These are phyloP conservation scores for Remersonia thermophila DNA, from an alignment of 2,329 filamentous ascomycete species.

Conservation along the genomic window DNA sequence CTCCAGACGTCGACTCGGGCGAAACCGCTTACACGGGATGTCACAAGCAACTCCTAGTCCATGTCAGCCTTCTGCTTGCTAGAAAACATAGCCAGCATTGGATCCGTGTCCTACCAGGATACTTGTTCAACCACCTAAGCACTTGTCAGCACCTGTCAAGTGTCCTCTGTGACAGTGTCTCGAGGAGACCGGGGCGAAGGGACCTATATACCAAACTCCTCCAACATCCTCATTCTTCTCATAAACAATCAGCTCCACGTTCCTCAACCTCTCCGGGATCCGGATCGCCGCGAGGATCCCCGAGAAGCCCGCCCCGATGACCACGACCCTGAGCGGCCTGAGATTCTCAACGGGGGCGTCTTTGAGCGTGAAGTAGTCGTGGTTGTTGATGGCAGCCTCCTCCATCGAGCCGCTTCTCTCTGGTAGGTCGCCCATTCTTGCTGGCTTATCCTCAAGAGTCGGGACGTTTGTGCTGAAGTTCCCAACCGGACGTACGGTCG, in stretches of 20 bases:
- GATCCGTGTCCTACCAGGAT: slow-evolving; percentile 18
- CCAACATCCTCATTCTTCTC: slow-evolving; percentile 25
- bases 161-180: too few species aligned
- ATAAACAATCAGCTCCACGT: slow-evolving; percentile 24
- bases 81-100: background rate
- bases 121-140: slow-evolving; percentile 23
- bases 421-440: too few species aligned
- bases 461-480: too few species aligned
- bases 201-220: slow-evolving; percentile 22
- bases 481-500: too few species aligned
- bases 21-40: slow-evolving; percentile 23
- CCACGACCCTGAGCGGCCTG: slow-evolving; percentile 22
- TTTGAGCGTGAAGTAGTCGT: slow-evolving; percentile 16
- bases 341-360: slow-evolving; percentile 22
- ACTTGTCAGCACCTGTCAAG: background rate
- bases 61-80: background rate
- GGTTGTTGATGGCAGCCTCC: too few species aligned
- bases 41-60: slow-evolving; percentile 23
- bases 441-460: too few species aligned
- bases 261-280: slow-evolving; percentile 24
- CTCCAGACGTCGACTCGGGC: background rate
- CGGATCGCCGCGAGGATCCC: slow-evolving; percentile 24
- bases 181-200: background rate
- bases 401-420: too few species aligned
- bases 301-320: slow-evolving; percentile 24